A percentile compares a stretch with the other conserved stretches of the same genome.
Conservation (phyloP, 2,329 filamentous ascomycete genomes). For the Botrytis pseudocinerea region DNA sequence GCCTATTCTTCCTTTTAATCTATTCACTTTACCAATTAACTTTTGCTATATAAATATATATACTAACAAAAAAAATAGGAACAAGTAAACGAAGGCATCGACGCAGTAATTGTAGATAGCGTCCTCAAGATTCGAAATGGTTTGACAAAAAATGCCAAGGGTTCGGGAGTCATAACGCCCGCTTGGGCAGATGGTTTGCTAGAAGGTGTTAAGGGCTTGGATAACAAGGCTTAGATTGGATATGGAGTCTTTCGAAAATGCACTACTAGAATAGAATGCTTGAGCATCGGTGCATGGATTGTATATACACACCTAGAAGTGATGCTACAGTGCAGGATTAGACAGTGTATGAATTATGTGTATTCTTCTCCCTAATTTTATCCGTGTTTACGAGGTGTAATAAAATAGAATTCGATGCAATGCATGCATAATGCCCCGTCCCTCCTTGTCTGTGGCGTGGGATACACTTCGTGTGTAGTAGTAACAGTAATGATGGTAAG, state of each 20-base stretch:
- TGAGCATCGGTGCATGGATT: not conserved
- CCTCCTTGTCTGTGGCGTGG: no score
- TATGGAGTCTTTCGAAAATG: not conserved
- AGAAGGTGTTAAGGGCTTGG: slow-evolving; percentile 2
- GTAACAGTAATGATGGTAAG: no score
- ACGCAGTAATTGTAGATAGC: slow-evolving; percentile 95
- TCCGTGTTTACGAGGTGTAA: not conserved
- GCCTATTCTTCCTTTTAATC: not conserved
- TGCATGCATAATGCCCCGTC: no score
- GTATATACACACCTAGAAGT: not conserved
- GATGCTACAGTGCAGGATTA: not conserved
- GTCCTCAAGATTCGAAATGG: slow-evolving; percentile 92
- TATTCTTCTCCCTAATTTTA: not conserved
- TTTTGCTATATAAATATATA: not conserved
- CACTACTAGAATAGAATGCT: not conserved
- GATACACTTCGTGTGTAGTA: no score
- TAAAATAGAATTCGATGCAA: no score
- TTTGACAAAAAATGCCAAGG: slow-evolving; percentile 48
- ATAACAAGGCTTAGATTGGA: not conserved
- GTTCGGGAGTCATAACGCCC: not conserved
- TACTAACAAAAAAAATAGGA: slow-evolving; percentile 28
- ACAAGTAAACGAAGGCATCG: slow-evolving; percentile 93
- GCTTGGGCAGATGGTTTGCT: slow-evolving; percentile 14
- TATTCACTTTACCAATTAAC: not conserved
- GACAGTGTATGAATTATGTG: not conserved